Base-by-base conservation (phyloP, 305 asterid species). In the Nicotiana rustica region DNA sequence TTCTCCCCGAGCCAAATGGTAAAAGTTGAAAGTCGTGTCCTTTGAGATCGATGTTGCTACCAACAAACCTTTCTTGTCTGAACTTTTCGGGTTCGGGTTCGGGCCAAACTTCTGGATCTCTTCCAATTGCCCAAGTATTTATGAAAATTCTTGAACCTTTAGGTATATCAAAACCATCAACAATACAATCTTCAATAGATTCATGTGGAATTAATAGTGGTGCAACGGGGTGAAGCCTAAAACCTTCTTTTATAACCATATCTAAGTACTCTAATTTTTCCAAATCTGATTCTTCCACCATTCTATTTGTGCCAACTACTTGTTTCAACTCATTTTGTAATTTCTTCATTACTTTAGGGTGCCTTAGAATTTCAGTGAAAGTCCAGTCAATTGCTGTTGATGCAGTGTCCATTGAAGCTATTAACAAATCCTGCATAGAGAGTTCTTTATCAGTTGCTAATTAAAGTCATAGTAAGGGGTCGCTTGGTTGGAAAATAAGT, bases 211-310 rank as follows among this genome's bases (percentile, higher is more conserved):
- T n/a, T 8, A 79, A 35, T 36, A 79, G 60, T 7, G 76, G 82
- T 64, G 29, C 82, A 49, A 79, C 2, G 3, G 82, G 82, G 25
- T 79, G 76, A 64, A 79, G 75, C 55, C 82, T 79, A 62, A 41
- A 57, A 5, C 73, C 35, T 41, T 79, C 73, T 79, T 70, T 70
- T 5, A 70, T 41, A 31, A 70, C 35, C 78, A 70, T 70, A 0
- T 78, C 81, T n/a, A 78, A 79, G 44, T 60, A 82, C 47, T 82
- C 60, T 21, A 82, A 31, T 8, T 33, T 33, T 14, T 73, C 76
- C 52, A 82, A 73, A 29, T 82, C 84, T 25, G 71, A 60, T 33
- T 82, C 84, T 47, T 44, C 77, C 52, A 82, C 84, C 75, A 75
- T 49, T 35, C 81, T 60, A 36, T 82, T 47, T 3, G 31, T n/a